Conservation (phyloP, 345 rosid species). For the Dovyalis caffra region DNA sequence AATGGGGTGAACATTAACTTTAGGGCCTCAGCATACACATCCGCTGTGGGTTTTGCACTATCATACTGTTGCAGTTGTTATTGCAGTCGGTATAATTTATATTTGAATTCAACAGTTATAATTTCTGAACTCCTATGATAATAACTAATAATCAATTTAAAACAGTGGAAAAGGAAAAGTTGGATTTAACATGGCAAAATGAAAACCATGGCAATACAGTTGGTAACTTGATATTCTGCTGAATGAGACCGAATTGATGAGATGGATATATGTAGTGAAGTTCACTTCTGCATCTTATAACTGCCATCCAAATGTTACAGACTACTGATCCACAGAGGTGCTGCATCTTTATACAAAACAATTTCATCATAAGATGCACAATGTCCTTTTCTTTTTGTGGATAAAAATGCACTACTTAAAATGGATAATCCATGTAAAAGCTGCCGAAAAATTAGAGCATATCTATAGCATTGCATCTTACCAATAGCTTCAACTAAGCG, state of each 20-base stretch:
- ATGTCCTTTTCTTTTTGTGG: too few relatives aligned
- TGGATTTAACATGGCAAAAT: background rate
- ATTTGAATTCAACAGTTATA: too few relatives aligned
- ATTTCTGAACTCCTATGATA: background rate
- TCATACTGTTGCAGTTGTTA: background rate
- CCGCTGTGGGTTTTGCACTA: background rate
- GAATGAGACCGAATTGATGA: too few relatives aligned
- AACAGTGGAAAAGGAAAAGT: background rate
- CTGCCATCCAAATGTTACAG: background rate
- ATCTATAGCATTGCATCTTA: constrained; percentile 17
- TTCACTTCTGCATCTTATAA: too few relatives aligned
- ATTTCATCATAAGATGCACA: too few relatives aligned
- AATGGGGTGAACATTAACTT: background rate
- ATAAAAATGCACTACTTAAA: background rate
- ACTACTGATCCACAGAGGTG: background rate
- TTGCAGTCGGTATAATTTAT: too few relatives aligned
- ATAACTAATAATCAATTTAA: background rate
- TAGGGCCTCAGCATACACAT: background rate
- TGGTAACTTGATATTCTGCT: background rate
- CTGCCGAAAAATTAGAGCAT: too few relatives aligned
- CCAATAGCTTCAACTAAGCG: constrained; percentile 92
- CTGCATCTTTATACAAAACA: background rate
- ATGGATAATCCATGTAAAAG: background rate
- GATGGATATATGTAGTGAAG: too few relatives aligned
- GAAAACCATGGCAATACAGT: background rate